Evolutionary conservation across 176 grass and related monocot genomes (phyloP).

Genomic region (Thinopyrum elongatum): DNA sequence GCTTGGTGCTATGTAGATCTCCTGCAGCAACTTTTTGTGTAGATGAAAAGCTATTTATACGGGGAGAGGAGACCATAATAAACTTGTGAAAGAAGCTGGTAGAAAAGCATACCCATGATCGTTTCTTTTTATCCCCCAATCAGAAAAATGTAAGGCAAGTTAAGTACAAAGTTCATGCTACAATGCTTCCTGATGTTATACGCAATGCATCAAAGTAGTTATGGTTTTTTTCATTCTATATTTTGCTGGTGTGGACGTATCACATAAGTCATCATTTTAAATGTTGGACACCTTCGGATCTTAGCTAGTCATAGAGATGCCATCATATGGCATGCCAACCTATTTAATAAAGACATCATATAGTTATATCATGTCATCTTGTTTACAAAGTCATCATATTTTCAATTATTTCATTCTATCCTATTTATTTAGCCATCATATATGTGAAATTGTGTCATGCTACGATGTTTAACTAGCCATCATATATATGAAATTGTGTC

Average conservation of each 20-base stretch:
- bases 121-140: neutral
- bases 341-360: too few relatives aligned
- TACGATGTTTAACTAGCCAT: too few relatives aligned
- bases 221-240: neutral
- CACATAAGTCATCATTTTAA: conserved; percentile 12
- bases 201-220: neutral
- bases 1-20: conserved; percentile 3
- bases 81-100: conserved; percentile 34
- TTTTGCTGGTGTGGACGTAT: neutral
- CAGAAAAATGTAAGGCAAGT: neutral
- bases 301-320: neutral
- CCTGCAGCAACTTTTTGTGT: conserved; percentile 10
- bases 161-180: conserved; percentile 23
- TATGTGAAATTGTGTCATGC: too few relatives aligned
- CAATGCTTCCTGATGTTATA: neutral
- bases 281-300: neutral
- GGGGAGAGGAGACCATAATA: neutral
- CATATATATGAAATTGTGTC: too few relatives aligned
- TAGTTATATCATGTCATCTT: too few relatives aligned
- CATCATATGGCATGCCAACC: too few relatives aligned
- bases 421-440: too few relatives aligned
- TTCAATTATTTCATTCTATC: too few relatives aligned
- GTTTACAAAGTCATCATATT: too few relatives aligned
- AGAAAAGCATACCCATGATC: conserved; percentile 19
- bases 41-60: conserved; percentile 1